These are phyloP conservation scores for Eutrema japonicum DNA, from an alignment of 345 rosid species.

Conservation along the genomic window DNA sequence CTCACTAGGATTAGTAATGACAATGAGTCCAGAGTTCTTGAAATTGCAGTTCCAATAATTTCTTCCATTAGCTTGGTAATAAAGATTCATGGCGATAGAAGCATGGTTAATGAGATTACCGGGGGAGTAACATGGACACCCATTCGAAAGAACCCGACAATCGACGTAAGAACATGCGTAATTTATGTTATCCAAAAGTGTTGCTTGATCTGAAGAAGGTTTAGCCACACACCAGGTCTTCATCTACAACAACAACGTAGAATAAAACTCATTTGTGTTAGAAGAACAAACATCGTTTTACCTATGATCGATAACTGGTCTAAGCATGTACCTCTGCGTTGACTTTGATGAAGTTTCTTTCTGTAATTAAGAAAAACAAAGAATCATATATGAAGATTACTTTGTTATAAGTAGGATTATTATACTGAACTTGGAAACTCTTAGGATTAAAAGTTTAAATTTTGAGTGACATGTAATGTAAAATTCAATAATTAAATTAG, in stretches of 20 bases:
- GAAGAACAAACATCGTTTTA: constrained; percentile 4
- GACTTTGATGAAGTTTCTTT: constrained; percentile 39
- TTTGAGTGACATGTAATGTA: background rate
- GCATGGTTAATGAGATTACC: constrained; percentile 62
- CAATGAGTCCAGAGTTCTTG: constrained; percentile 60
- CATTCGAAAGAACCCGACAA: constrained; percentile 54
- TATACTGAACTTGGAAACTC: background rate
- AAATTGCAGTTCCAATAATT: constrained; percentile 73
- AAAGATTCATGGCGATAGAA: constrained; percentile 74
- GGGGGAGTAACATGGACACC: constrained; percentile 59
- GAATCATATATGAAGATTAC: no score
- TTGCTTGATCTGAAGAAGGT: constrained; percentile 62
- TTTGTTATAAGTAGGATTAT: background rate
- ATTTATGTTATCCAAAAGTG: constrained; percentile 56
- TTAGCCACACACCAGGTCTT: constrained; percentile 80
- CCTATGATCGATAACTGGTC: background rate
- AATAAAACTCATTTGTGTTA: constrained; percentile 9
- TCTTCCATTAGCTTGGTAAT: constrained; percentile 67
- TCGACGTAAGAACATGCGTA: constrained; percentile 65
- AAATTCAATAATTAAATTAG: background rate
- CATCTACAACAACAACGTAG: constrained; percentile 28
- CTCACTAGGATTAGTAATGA: constrained; percentile 67
- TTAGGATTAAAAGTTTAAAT: background rate
- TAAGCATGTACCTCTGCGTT: constrained; percentile 51
- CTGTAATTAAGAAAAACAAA: constrained; percentile 26